These are phyloP conservation scores for Zoysia japonica DNA, from an alignment of 176 grass and related monocot genomes.

Conservation along the genomic window DNA sequence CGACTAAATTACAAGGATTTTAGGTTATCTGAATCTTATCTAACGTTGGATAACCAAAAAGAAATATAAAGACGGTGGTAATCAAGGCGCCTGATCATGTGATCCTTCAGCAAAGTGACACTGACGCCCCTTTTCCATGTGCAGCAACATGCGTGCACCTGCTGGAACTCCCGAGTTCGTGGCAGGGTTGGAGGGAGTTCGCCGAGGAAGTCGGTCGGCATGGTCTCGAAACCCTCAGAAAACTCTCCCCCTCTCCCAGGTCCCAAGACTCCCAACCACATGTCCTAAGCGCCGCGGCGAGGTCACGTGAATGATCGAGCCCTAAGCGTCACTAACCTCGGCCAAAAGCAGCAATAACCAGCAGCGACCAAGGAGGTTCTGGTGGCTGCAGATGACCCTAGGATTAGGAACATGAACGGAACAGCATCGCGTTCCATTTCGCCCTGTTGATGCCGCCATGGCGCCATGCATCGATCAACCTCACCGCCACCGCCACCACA, in stretches of 20 bases:
- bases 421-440: background rate
- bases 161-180: background rate
- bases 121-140: background rate
- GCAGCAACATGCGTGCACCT: background rate
- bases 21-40: background rate
- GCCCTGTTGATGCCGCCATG: background rate
- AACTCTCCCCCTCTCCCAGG: background rate
- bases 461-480: background rate
- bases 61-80: background rate
- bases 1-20: background rate
- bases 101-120: background rate
- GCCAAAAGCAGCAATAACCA: background rate
- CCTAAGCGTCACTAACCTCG: background rate
- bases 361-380: background rate
- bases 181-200: background rate
- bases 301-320: background rate
- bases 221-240: background rate
- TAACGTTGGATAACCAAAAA: background rate
- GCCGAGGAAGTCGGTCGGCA: conserved; percentile 13
- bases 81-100: background rate
- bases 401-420: background rate
- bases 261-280: background rate
- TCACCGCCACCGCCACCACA: background rate
- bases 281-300: background rate
- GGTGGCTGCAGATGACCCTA: background rate